Evolutionary conservation across 2,329 filamentous ascomycete genomes (phyloP).

Genomic region (Sordariomycetes sp.): DNA sequence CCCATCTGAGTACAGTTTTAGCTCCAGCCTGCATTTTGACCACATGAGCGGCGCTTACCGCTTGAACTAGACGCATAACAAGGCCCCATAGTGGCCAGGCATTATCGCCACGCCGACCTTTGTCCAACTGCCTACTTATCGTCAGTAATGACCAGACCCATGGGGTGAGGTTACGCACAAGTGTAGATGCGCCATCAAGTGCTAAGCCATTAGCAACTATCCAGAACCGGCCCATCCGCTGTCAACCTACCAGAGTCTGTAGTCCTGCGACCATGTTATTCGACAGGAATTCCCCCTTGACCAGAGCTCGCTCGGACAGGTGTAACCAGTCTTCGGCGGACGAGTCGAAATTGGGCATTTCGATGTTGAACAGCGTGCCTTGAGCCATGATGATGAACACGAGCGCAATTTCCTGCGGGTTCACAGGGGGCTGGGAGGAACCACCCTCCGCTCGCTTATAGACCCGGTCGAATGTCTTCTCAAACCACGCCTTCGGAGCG

Average conservation of each 20-base stretch:
- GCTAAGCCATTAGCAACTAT: not conserved
- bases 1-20: not conserved
- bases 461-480: not conserved
- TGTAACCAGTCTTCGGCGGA: not conserved
- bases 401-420: not conserved
- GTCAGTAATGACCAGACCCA: not conserved
- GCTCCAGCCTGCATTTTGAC: not conserved
- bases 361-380: not conserved
- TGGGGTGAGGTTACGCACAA: not conserved
- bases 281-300: not conserved
- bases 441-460: not conserved
- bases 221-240: not conserved
- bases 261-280: not conserved
- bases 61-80: not conserved
- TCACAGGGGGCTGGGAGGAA: not conserved
- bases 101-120: not conserved
- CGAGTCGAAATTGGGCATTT: not conserved
- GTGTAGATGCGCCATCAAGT: not conserved
- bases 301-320: not conserved
- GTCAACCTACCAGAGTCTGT: not conserved
- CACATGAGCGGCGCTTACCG: not conserved
- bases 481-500: not conserved
- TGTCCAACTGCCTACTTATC: not conserved
- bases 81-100: not conserved
- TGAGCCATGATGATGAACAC: not conserved